phyloP scores from a whole-genome alignment of 1,284 basidiomycete genomes.

The Testicularia cyperi region DNA sequence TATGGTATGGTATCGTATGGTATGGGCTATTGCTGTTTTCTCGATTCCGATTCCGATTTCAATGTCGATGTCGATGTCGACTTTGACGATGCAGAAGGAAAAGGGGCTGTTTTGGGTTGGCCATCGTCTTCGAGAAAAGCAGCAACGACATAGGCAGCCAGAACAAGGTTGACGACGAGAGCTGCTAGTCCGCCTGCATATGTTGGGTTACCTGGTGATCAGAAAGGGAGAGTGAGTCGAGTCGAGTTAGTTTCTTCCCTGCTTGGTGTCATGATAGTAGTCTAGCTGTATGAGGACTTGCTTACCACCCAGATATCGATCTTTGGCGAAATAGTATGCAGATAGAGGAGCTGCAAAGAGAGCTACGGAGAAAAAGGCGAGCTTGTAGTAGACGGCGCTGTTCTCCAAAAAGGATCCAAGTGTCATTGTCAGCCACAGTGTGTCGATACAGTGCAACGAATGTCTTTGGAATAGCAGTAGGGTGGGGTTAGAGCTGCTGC shows the following conservation, averaged over 20 bases:
- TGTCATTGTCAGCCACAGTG: too few relatives aligned
- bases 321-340: slow-evolving; percentile 52
- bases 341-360: slow-evolving; percentile 53
- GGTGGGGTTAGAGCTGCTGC: too few relatives aligned
- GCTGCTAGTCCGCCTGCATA: slow-evolving; percentile 57
- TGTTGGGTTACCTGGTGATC: slow-evolving; percentile 46
- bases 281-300: background rate
- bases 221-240: background rate
- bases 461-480: too few relatives aligned
- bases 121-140: slow-evolving; percentile 55
- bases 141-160: slow-evolving; percentile 51
- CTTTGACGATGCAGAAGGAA: too few relatives aligned
- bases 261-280: too few relatives aligned
- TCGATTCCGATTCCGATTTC: too few relatives aligned
- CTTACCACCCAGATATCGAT: slow-evolving; percentile 44
- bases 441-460: too few relatives aligned
- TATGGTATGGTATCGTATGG: too few relatives aligned
- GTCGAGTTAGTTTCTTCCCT: background rate
- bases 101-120: background rate
- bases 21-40: too few relatives aligned
- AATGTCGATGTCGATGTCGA: too few relatives aligned
- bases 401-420: background rate
- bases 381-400: slow-evolving; percentile 53
- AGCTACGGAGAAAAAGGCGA: slow-evolving; percentile 50
- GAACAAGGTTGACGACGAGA: slow-evolving; percentile 55